Conservation (phyloP, 768 basidiomycete genomes). For the Lanmaoa pseudosensibilis region DNA sequence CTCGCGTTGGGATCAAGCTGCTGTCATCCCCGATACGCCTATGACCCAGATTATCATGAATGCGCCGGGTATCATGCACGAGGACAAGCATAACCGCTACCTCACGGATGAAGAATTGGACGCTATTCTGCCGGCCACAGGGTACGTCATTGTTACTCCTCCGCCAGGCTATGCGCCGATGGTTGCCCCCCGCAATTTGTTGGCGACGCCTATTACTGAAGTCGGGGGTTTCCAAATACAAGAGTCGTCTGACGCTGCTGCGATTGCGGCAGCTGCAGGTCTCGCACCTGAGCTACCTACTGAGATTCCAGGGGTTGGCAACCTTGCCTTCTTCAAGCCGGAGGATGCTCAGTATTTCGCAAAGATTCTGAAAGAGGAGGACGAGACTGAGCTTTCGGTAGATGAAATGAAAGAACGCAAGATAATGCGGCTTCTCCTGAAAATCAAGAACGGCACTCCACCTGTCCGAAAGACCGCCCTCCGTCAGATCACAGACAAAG, state of each 20-base stretch:
- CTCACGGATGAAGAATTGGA: constrained; percentile 96
- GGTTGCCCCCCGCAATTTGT: constrained; percentile 60
- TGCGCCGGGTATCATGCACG: constrained; percentile 76
- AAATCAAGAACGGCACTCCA: constrained; percentile 99
- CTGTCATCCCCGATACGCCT: constrained; percentile 64
- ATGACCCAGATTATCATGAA: constrained; percentile 88
- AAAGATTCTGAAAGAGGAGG: constrained; percentile 93
- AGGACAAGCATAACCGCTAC: constrained; percentile 96
- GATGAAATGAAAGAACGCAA: constrained; percentile 99
- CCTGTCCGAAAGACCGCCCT: constrained; percentile 97
- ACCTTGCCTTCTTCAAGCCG: constrained; percentile 95
- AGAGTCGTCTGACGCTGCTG: constrained; percentile 89
- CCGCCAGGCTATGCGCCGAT: constrained; percentile 91
- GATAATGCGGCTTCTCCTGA: constrained; percentile 95
- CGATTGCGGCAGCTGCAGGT: constrained; percentile 85
- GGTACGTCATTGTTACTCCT: constrained; percentile 90
- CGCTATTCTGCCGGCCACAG: constrained; percentile 78
- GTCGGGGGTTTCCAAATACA: constrained; percentile 95
- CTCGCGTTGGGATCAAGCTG: constrained; percentile 97
- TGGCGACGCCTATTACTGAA: constrained; percentile 53
- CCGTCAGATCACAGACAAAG: constrained; percentile 98
- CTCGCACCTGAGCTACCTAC: constrained; percentile 92
- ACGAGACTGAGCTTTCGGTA: constrained; percentile 87
- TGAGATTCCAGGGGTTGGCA: constrained; percentile 97
- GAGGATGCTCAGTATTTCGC: constrained; percentile 99